Evolutionary conservation across 2,329 filamentous ascomycete species (phyloP).

Genomic region (Rutstroemia sp.): DNA sequence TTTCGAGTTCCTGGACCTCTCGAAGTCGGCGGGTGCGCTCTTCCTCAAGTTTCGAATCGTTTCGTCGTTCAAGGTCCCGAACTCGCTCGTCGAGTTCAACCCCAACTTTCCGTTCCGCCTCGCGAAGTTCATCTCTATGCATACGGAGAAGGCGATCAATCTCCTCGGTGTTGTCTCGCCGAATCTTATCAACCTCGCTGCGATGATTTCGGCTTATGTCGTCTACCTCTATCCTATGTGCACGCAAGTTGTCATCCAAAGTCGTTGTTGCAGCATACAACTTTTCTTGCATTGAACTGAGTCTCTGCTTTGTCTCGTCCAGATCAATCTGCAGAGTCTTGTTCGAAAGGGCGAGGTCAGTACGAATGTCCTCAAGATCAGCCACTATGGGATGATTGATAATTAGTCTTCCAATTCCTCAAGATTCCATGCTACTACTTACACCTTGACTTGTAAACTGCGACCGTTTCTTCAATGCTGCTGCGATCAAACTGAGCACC

Average conservation of each 20-base stretch:
- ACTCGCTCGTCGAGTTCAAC: constrained; percentile 31
- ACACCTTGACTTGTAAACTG: constrained; percentile 58
- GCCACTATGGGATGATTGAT: constrained; percentile 18
- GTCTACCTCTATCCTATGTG: constrained; percentile 47
- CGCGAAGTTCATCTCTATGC: constrained; percentile 62
- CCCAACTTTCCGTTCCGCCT: constrained; percentile 54
- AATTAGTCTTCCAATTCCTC: background rate
- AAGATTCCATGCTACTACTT: constrained; percentile 24
- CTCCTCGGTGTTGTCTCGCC: constrained; percentile 43
- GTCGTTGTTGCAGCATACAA: constrained; percentile 40
- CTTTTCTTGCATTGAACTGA: constrained; percentile 31
- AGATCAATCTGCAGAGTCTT: constrained; percentile 59
- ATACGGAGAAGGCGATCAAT: constrained; percentile 49
- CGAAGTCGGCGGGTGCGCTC: constrained; percentile 49
- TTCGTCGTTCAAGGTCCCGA: constrained; percentile 27
- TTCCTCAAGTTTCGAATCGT: constrained; percentile 51
- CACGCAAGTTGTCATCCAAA: constrained; percentile 41
- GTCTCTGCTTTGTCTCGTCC: constrained; percentile 44
- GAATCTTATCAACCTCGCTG: constrained; percentile 48
- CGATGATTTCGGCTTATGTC: constrained; percentile 45
- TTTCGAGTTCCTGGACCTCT: constrained; percentile 60
- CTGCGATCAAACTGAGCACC: constrained; percentile 60
- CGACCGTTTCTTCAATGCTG: constrained; percentile 65
- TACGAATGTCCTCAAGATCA: constrained; percentile 42
- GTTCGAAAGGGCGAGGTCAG: constrained; percentile 34